Evolutionary conservation across 371 early-diverging fungal genomes (phyloP).

Genomic region (Haplosporangium sp.): DNA sequence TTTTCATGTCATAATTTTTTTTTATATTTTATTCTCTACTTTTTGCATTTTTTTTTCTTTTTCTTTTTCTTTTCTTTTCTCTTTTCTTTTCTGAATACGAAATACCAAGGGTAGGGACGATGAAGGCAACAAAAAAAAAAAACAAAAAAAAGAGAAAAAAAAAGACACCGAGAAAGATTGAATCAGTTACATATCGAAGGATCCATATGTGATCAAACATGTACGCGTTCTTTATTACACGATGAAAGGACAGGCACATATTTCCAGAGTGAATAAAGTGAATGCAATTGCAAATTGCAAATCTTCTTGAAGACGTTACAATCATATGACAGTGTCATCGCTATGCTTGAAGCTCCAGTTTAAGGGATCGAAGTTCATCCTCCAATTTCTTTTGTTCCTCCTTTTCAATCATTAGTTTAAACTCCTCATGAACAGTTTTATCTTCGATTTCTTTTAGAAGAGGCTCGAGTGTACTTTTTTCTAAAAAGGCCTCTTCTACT

Average conservation of each 20-base stretch:
- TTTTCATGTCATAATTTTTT: conserved; percentile 10
- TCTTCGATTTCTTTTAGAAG: conserved; percentile 22
- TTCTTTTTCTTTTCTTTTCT: background rate
- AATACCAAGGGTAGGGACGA: conserved; percentile 1
- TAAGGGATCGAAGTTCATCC: conserved; percentile 3
- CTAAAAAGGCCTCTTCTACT: conserved; percentile 18
- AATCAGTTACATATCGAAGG: conserved; percentile 4
- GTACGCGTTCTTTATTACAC: conserved; percentile 13
- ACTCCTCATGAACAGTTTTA: conserved; percentile 37
- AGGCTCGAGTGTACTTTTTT: conserved; percentile 19
- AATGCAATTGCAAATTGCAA: background rate
- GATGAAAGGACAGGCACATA: conserved; percentile 19
- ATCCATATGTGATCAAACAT: background rate
- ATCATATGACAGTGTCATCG: background rate
- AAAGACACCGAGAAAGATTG: background rate
- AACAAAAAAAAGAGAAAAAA: background rate
- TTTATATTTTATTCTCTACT: background rate
- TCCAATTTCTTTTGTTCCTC: conserved; percentile 17
- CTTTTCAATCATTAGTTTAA: conserved; percentile 18
- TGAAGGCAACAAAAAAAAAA: background rate
- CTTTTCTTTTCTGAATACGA: background rate
- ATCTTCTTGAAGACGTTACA: background rate
- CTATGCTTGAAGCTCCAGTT: conserved; percentile 6
- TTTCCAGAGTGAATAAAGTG: conserved; percentile 34
- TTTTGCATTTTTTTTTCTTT: conserved; percentile 4